Evolutionary conservation across 805 yeast genomes (phyloP), one percentile per base, ranked within the genome.

Genomic region (Cyberlindnera xylosilytica): DNA sequence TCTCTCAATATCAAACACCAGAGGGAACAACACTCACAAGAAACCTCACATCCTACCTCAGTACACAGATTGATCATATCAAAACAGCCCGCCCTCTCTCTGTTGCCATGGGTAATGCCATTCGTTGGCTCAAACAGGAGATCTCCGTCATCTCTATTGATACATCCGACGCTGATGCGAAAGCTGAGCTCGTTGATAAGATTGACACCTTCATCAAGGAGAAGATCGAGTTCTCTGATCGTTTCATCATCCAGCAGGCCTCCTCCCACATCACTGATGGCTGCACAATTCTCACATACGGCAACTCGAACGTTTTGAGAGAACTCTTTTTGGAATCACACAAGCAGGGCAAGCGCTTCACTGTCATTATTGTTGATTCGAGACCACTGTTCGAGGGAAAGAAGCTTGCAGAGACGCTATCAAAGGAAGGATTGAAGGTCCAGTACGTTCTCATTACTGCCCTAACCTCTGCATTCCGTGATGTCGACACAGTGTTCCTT

Each of bases 101-200:
- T 42, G 86, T 90, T 2, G 78, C 96, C 1, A 93, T 93, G 99
- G 99, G 99, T 41, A 93, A 90, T 67, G 91, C 97, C 3, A 93
- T 93, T 52, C 79, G 99, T 56, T 90, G 97, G 97, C 73, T 93
- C 50, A 93, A 93, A 59, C 98, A 91, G 68, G 91, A 87, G 61
- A 91, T 93, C 42, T 80, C 97, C 1, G 73, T 77, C 33, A 78
- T 91, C 37, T 81, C 89, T 44, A 81, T 90, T 42, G 95, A 86
- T 49, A 69, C 79, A 23, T 57, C 67, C 3, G 73, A 68, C 44
- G 46, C 51, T 15, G 74, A 74, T 24, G 96, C 97, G 20, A 89
- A 87, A 58, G 63, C 60, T 12, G 66, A 72, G 27, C 70, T 93
- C 43, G 65, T 78, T 44, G 81, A 73, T 36, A 76, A 78, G 50